Conservation (phyloP, 169 alveolate genomes). For the Plasmodium relictum region DNA sequence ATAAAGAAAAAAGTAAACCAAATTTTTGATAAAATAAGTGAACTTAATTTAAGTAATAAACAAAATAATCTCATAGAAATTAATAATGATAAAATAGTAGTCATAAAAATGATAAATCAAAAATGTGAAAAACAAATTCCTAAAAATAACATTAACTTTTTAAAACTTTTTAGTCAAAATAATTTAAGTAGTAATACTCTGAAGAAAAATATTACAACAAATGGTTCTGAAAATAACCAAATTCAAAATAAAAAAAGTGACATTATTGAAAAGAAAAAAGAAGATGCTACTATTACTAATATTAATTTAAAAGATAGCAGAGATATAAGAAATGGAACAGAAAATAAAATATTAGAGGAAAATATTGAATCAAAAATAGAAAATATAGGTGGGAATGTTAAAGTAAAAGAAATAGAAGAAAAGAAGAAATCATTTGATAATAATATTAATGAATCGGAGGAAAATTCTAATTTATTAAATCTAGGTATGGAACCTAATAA, state of each 20-base stretch:
- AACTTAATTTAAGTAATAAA: conserved; percentile 48
- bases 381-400: background rate
- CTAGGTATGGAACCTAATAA: background rate
- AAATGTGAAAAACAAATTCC: conserved; percentile 5
- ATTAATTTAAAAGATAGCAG: too few species aligned
- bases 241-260: background rate
- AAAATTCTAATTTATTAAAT: conserved; percentile 5
- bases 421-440: background rate
- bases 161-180: background rate
- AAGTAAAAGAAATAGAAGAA: conserved; percentile 1
- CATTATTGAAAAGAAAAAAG: background rate
- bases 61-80: conserved; percentile 55
- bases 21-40: conserved; percentile 66
- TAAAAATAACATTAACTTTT: background rate
- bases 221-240: background rate
- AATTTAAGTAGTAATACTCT: background rate
- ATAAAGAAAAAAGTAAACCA: conserved; percentile 46
- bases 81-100: conserved; percentile 30
- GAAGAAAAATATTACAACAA: background rate
- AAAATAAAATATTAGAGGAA: too few species aligned
- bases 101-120: conserved; percentile 20
- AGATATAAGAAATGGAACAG: too few species aligned
- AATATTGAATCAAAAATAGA: too few species aligned
- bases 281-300: too few species aligned
- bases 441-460: background rate